These are phyloP conservation scores for Tetrapisispora taiwanensis DNA, from an alignment of 805 yeast genomes.

Conservation along the genomic window DNA sequence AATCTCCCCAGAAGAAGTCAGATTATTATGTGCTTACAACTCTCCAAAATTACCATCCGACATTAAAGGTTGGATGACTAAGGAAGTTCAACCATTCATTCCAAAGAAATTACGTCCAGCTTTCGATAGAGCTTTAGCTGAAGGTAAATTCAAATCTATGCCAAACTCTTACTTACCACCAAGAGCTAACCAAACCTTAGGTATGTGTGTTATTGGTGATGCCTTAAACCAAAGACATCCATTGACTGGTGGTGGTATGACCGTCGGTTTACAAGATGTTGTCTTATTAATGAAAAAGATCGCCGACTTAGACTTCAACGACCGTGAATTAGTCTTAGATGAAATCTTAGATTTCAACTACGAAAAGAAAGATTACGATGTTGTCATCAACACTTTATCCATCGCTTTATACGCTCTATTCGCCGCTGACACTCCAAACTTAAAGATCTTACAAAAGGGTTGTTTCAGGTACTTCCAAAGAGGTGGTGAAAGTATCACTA, in stretches of 20 bases:
- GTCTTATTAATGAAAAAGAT: slow-evolving; percentile 47
- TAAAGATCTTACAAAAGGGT: slow-evolving; percentile 69
- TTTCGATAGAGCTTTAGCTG: slow-evolving; percentile 52
- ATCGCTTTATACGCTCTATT: slow-evolving; percentile 83
- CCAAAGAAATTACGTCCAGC: slow-evolving; percentile 61
- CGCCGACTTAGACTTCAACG: slow-evolving; percentile 36
- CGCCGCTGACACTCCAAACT: slow-evolving; percentile 67
- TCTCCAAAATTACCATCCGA: slow-evolving; percentile 66
- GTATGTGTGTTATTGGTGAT: slow-evolving; percentile 80
- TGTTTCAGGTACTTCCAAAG: slow-evolving; percentile 77
- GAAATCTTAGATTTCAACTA: slow-evolving; percentile 60
- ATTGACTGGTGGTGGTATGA: slow-evolving; percentile 98
- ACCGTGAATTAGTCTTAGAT: slow-evolving; percentile 46
- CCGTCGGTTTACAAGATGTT: slow-evolving; percentile 86
- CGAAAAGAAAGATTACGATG: slow-evolving; percentile 66
- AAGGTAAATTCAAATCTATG: slow-evolving; percentile 64
- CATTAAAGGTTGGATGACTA: slow-evolving; percentile 47
- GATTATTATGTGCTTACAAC: slow-evolving; percentile 82
- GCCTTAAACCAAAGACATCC: slow-evolving; percentile 97
- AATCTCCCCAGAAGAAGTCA: slow-evolving; percentile 69
- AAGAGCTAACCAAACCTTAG: slow-evolving; percentile 54
- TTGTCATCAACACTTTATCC: slow-evolving; percentile 82
- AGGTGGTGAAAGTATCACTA: slow-evolving; percentile 71
- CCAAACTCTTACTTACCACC: slow-evolving; percentile 91
- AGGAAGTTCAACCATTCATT: slow-evolving; percentile 53